Evolutionary conservation across 148 eudicot species (phyloP), one percentile per base, ranked within the genome.

Genomic region (Rhododendron griersonianum): DNA sequence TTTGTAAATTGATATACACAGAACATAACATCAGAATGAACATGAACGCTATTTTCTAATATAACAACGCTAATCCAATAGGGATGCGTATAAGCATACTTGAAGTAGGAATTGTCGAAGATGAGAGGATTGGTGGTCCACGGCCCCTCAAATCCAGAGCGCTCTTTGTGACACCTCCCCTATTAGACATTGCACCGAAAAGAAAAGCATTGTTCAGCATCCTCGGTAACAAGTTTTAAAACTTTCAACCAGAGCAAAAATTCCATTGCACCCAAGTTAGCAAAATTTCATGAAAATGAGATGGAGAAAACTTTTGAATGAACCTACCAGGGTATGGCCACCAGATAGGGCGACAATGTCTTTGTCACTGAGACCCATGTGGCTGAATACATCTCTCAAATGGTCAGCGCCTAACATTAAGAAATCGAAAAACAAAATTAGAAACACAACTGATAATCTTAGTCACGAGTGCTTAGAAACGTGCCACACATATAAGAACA

Each of bases 161-260:
- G 96, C 83, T 96, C 99, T 94, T 95, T 94, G 94, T 96, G 99
- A 92, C 95, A 93, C 80, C 96, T 93, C 85, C 99, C 99, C 99
- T 96, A 90, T 25, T 81, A 37, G 2, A 61, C 13, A 21, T 39
- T 7, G 55, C 84, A 63, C 33, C 19, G 39, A 41, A 71, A 63
- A 47, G 41, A 21, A 30, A 21, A 80, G 9, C 30, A 35, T 18
- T 5, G 47, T 33, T 81, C 71, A n/a, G 2, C 57, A 50, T 80
- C 10, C 7, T 4, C 28, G 21, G 25, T 28, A 15, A 47, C 15
- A n/a, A 11, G n/a, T 11, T 47, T 0, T 50, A 16, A 0, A 53
- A 81, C n/a, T 50, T 33, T 1, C 16, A 37, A 53, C 18, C 57
- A 48, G 1, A 69, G 1, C 35, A 16, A 84, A 53, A 33, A 73